These are phyloP conservation scores for Coemansia sp. DNA, from an alignment of 192 early-diverging fungal species.

Conservation along the genomic window DNA sequence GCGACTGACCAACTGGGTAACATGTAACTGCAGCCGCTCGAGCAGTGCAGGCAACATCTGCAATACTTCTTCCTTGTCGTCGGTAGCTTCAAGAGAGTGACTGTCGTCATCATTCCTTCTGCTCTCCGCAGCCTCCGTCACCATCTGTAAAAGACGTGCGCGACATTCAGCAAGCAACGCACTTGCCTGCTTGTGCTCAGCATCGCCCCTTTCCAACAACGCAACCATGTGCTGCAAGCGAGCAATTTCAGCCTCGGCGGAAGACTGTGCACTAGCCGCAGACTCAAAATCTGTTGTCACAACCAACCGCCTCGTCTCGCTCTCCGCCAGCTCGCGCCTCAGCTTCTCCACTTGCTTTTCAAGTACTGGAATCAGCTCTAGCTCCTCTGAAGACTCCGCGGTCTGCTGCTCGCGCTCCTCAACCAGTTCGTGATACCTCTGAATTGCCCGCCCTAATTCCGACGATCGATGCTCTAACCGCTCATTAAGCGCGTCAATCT, in stretches of 20 bases:
- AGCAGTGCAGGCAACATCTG: neutral
- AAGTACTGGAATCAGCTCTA: slow-evolving; percentile 9
- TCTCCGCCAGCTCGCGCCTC: slow-evolving; percentile 18
- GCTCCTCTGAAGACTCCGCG: slow-evolving; percentile 9
- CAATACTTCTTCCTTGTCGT: too few relatives aligned
- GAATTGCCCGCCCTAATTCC: slow-evolving; percentile 16
- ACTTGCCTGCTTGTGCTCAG: slow-evolving; percentile 17
- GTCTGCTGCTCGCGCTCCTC: slow-evolving; percentile 18
- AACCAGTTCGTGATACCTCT: slow-evolving; percentile 22
- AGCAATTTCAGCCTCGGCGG: slow-evolving; percentile 27
- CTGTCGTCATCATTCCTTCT: neutral
- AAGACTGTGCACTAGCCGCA: neutral
- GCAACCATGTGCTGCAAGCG: slow-evolving; percentile 31
- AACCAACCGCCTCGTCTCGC: slow-evolving; percentile 14
- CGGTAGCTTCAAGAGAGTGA: neutral
- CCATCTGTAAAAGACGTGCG: neutral
- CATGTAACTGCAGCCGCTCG: neutral
- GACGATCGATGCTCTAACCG: slow-evolving; percentile 13
- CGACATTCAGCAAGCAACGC: slow-evolving; percentile 7
- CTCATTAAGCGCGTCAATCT: slow-evolving; percentile 14
- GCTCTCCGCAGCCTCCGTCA: neutral
- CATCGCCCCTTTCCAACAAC: slow-evolving; percentile 34
- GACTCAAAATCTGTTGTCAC: slow-evolving; percentile 7
- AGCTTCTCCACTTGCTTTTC: slow-evolving; percentile 25
- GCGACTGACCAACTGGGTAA: neutral